phyloP scores from a whole-genome alignment of 257 asterid genomes.

The Solanum chmielewskii region DNA sequence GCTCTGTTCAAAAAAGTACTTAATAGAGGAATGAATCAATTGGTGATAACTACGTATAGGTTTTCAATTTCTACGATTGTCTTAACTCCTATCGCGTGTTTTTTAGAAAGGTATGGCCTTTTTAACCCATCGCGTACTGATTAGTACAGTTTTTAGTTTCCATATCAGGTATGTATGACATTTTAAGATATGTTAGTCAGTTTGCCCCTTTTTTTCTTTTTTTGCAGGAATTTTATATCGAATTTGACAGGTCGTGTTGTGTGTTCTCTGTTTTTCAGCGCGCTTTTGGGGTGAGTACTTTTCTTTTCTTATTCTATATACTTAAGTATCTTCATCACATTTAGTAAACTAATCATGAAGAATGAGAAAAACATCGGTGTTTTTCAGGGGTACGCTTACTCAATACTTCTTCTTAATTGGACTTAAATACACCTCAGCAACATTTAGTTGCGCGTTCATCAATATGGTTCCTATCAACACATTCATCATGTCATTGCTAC shows the following conservation, averaged over 20 bases:
- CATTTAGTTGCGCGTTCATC: conserved; percentile 65
- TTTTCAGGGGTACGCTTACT: conserved; percentile 54
- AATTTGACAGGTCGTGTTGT: conserved; percentile 31
- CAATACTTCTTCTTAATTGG: conserved; percentile 62
- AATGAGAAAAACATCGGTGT: background rate
- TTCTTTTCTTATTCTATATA: background rate
- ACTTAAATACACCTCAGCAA: conserved; percentile 60
- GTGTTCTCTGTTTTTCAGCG: conserved; percentile 44
- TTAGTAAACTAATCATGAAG: background rate
- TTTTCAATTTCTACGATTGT: background rate
- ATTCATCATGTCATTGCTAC: conserved; percentile 43
- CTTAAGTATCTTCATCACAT: background rate
- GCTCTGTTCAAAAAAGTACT: background rate
- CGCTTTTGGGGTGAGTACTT: conserved; percentile 53
- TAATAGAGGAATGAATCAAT: background rate
- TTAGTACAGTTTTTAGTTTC: background rate
- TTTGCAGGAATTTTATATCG: conserved; percentile 2
- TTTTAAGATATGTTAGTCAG: background rate
- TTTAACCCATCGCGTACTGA: background rate
- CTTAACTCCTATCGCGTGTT: background rate
- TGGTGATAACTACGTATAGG: background rate
- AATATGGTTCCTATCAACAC: conserved; percentile 65
- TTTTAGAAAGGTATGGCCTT: background rate
- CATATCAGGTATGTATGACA: background rate
- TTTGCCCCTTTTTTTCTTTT: conserved; percentile 11